Base-by-base conservation (phyloP, 2,329 filamentous ascomycete species). In the Knoxdaviesia capensis region DNA sequence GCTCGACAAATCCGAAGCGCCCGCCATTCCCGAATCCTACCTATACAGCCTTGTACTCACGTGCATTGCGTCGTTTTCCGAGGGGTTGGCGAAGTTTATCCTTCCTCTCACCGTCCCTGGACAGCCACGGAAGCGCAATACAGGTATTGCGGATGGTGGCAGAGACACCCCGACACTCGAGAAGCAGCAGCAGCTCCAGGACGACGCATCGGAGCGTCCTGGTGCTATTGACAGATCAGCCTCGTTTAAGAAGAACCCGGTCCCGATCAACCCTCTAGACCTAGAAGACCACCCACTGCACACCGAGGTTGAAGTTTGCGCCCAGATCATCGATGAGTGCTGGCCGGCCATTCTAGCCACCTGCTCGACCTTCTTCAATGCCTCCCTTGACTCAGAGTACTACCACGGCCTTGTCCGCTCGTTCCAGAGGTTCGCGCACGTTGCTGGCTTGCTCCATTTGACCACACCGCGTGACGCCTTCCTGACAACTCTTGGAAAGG, bases 301-400 rank as follows among this genome's bases (percentile, higher is more conserved):
- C 41, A 56, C 65, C 1, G 80, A 85, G 40, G 75, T 96, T 44
- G 74, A 77, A 52, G 74, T 76, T 2, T 88, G 84, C 51, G 84
- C 85, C 8, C 71, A 71, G 7, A 80, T 98, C 43, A 80, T 98
- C 29, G 84, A 92, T 4, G 72, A 83, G 49, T 96, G 88, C 56
- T 98, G 90, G 90, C 90, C 90, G 39, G 90, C 90, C 8, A 78
- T 96, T 35, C 71, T 98, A 40, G 88, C 90, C 1, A 90, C 86
- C 2, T 94, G 86, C 51, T 98, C 90, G 0, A 94, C 88, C 0
- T 98, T 96, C 54, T 63, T 98, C 11, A 92, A 93, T 54, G 84
- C 90, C 31, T 77, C 88, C 0, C 64, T 98, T 4, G 90, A 98
- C 54, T 80, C 84, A 1, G 86, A 94, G 42, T 94, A 90, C 51